Conservation (phyloP, 805 yeast species). For the Blastobotrys mokoenaii region DNA sequence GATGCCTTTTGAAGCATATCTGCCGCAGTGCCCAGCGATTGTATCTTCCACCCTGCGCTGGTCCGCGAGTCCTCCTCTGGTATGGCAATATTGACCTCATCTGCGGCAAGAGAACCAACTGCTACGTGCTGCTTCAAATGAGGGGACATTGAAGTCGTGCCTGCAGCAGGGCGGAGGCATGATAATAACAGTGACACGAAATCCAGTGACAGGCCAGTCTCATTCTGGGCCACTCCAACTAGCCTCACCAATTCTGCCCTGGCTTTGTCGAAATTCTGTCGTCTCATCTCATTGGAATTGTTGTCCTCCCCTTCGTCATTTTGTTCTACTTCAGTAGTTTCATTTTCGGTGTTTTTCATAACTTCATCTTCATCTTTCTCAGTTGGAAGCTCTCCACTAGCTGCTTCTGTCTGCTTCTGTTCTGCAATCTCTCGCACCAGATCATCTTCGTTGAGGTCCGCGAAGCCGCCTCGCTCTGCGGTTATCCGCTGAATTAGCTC, state of each 20-base stretch:
- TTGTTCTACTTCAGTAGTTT: slow-evolving; percentile 1
- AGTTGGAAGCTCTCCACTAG: slow-evolving; percentile 1
- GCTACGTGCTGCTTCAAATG: slow-evolving; percentile 67
- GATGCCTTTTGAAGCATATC: slow-evolving; percentile 44
- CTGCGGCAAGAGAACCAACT: slow-evolving; percentile 54
- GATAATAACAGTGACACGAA: slow-evolving; percentile 78
- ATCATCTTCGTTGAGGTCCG: slow-evolving; percentile 48
- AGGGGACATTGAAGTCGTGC: slow-evolving; percentile 81
- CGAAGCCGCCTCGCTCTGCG: slow-evolving; percentile 51
- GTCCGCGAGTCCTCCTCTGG: slow-evolving; percentile 31
- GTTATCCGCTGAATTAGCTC: slow-evolving; percentile 49
- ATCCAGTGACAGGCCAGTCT: slow-evolving; percentile 80
- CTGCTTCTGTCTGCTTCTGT: slow-evolving; percentile 1
- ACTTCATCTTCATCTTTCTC: slow-evolving; percentile 2
- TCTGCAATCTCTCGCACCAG: slow-evolving; percentile 38
- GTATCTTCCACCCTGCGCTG: slow-evolving; percentile 79
- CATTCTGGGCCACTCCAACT: slow-evolving; percentile 62
- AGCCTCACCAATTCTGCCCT: slow-evolving; percentile 20
- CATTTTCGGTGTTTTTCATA: slow-evolving; percentile 16
- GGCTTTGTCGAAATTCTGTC: slow-evolving; percentile 18
- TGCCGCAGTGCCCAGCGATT: slow-evolving; percentile 53
- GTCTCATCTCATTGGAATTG: slow-evolving; percentile 2
- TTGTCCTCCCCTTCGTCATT: slow-evolving; percentile 13
- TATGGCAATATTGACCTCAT: slow-evolving; percentile 17
- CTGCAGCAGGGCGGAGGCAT: slow-evolving; percentile 75